Percentiles rank a stretch among this genome's conserved stretches.
Evolutionary conservation across 78 protist species (phyloP).

Genomic region (Chrysochromulina parva): DNA sequence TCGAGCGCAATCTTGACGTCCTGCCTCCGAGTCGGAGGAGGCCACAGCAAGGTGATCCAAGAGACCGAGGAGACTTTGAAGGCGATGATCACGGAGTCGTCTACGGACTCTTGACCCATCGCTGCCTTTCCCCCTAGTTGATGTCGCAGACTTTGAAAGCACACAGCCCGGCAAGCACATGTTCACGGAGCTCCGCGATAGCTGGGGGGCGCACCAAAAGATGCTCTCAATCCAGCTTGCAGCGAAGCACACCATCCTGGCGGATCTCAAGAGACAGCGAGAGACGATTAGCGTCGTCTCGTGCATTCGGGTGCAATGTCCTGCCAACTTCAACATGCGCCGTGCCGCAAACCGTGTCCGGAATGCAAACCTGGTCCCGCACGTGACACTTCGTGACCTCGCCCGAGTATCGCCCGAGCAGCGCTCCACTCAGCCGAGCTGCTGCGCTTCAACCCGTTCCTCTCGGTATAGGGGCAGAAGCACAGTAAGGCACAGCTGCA

Average conservation of each 20-base stretch:
- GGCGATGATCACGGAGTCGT: too few relatives aligned
- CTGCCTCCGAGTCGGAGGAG: background rate
- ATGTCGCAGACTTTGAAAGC: too few relatives aligned
- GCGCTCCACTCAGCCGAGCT: background rate
- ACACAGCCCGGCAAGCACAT: too few relatives aligned
- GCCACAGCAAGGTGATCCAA: background rate
- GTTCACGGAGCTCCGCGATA: too few relatives aligned
- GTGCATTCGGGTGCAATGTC: background rate
- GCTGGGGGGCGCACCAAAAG: too few relatives aligned
- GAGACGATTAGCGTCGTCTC: background rate
- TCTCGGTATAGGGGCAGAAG: background rate
- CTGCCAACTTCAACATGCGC: background rate
- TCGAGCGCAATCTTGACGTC: too few relatives aligned
- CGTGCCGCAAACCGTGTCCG: background rate
- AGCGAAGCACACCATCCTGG: background rate
- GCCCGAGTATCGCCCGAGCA: background rate
- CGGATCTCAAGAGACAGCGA: background rate
- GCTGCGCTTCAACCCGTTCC: slow-evolving; percentile 9
- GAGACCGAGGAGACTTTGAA: too few relatives aligned
- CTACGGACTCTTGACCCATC: too few relatives aligned
- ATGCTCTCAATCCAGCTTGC: too few relatives aligned
- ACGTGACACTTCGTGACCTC: background rate
- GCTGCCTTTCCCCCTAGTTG: too few relatives aligned
- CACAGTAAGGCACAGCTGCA: background rate
- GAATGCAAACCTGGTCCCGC: background rate